phyloP scores from a whole-genome alignment of 2,329 filamentous ascomycete species.

The Cordyceps fumosorosea region DNA sequence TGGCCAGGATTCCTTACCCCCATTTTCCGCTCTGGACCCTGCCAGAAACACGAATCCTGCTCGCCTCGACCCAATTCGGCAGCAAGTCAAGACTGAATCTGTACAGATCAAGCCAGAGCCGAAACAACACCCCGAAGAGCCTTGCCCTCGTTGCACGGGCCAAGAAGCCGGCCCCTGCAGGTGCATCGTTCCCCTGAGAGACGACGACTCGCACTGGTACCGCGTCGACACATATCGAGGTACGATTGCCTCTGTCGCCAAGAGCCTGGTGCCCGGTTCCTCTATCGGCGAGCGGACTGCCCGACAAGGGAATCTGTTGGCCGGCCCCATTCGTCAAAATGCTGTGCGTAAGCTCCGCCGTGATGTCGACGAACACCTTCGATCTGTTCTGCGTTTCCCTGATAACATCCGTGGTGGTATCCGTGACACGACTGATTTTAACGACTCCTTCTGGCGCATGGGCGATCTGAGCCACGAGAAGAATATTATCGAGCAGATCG shows the following conservation, averaged over 20 bases:
- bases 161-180: slow-evolving; percentile 1
- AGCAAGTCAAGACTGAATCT: neutral
- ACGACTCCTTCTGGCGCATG: slow-evolving; percentile 12
- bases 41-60: neutral
- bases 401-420: slow-evolving; percentile 1
- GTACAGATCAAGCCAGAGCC: neutral
- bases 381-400: slow-evolving; percentile 1
- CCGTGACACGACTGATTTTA: slow-evolving; percentile 10
- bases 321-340: neutral
- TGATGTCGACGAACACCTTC: slow-evolving; percentile 7
- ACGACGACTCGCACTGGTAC: slow-evolving; percentile 10
- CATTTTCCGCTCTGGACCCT: slow-evolving; percentile 4
- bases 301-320: neutral
- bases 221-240: slow-evolving; percentile 7
- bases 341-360: slow-evolving; percentile 2
- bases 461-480: slow-evolving; percentile 5
- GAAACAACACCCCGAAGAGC: neutral
- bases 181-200: neutral
- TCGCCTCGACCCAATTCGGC: neutral
- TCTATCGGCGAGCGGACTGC: neutral
- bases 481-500: slow-evolving; percentile 5
- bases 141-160: slow-evolving; percentile 1
- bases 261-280: slow-evolving; percentile 5
- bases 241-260: slow-evolving; percentile 9
- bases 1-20: slow-evolving; percentile 1